Conservation (phyloP, 1,284 basidiomycete genomes). For the Violaceomyces palustris region DNA sequence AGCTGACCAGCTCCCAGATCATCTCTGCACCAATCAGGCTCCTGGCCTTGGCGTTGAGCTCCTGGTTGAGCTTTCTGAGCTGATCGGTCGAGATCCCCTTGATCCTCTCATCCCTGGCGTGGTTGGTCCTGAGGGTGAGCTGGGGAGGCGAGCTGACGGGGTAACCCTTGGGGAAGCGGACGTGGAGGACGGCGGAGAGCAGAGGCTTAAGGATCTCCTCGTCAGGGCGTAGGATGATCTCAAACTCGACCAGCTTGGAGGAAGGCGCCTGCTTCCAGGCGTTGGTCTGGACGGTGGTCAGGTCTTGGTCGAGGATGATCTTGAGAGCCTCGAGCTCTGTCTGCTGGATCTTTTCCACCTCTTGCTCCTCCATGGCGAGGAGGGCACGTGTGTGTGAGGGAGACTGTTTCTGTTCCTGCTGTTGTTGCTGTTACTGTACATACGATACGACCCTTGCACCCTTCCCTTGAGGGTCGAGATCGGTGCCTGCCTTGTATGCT, state of each 20-base stretch:
- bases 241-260: conserved; percentile 31
- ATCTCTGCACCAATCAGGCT: conserved; percentile 48
- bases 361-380: conserved; percentile 8
- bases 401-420: no score
- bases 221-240: conserved; percentile 38
- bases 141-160: conserved; percentile 33
- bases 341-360: conserved; percentile 39
- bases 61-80: conserved; percentile 18
- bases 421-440: no score
- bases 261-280: conserved; percentile 30
- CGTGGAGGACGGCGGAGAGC: conserved; percentile 25
- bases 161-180: conserved; percentile 45
- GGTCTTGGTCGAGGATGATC: conserved; percentile 44
- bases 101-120: conserved; percentile 27
- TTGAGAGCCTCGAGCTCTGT: conserved; percentile 44
- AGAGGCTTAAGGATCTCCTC: conserved; percentile 36
- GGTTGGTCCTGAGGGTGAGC: conserved; percentile 25
- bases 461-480: no score
- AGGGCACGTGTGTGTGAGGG: no score
- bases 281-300: conserved; percentile 21
- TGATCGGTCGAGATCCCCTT: conserved; percentile 24
- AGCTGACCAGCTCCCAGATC: conserved; percentile 51
- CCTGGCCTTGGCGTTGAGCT: conserved; percentile 32
- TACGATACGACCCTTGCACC: no score
- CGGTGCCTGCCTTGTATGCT: no score